A percentile compares a stretch with the other conserved stretches of the same genome.
phyloP scores from a whole-genome alignment of 257 asterid species.

The Lantana camara region DNA sequence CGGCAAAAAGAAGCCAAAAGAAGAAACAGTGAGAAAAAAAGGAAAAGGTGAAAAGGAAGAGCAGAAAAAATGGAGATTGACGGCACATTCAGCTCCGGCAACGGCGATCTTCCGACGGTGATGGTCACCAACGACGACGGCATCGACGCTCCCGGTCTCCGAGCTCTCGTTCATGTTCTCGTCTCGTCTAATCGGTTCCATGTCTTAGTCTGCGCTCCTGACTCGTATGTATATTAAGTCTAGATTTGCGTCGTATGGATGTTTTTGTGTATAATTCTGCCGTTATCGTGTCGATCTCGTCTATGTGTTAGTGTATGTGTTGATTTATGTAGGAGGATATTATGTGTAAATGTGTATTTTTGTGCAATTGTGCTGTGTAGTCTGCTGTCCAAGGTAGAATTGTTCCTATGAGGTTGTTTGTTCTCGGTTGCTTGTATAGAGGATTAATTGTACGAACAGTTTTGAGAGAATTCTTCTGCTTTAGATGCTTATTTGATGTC shows the following conservation, averaged over 20 bases:
- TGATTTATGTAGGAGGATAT: neutral
- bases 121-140: constrained; percentile 97
- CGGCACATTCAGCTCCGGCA: constrained; percentile 27
- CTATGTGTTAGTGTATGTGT: too few species aligned
- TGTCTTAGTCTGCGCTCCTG: constrained; percentile 91
- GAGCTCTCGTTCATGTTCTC: constrained; percentile 71
- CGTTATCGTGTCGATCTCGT: neutral
- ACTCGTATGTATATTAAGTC: constrained; percentile 49
- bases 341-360: constrained; percentile 1
- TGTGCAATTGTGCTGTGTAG: neutral
- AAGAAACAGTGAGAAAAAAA: neutral
- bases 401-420: neutral
- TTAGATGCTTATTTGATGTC: too few species aligned
- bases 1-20: neutral
- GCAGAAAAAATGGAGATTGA: constrained; percentile 37
- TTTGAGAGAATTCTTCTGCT: too few species aligned
- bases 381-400: neutral
- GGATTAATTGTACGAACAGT: neutral
- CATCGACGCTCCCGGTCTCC: constrained; percentile 82
- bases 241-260: constrained; percentile 22
- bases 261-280: neutral
- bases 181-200: constrained; percentile 67
- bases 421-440: neutral
- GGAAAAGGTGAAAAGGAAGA: neutral
- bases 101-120: constrained; percentile 60